phyloP scores from a whole-genome alignment of 2,329 filamentous ascomycete genomes.

The Fusarium sp. region DNA sequence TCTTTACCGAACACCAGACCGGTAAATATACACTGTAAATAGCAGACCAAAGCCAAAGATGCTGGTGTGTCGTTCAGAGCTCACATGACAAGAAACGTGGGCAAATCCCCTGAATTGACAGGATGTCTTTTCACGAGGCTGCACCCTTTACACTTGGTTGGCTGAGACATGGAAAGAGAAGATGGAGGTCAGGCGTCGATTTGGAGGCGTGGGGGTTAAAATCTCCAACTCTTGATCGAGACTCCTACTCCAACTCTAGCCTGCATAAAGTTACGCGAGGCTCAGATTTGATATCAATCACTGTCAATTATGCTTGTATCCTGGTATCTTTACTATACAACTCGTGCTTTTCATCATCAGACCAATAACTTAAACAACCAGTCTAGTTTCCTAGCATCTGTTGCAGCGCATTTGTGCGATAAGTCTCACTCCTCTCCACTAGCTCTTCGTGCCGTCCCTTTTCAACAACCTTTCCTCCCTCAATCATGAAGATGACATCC shows the following conservation, averaged over 20 bases:
- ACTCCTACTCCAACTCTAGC: neutral
- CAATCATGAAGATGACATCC: constrained; percentile 70
- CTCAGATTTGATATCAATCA: neutral
- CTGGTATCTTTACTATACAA: neutral
- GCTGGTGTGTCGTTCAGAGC: constrained; percentile 16
- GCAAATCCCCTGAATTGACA: constrained; percentile 44
- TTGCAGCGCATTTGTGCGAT: constrained; percentile 65
- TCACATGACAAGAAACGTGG: constrained; percentile 40
- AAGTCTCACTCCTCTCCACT: constrained; percentile 65
- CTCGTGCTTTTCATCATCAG: neutral
- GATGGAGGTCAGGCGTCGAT: constrained; percentile 27
- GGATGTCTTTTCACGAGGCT: constrained; percentile 27
- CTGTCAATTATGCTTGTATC: neutral
- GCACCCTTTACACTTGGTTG: constrained; percentile 22
- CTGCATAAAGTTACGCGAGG: neutral
- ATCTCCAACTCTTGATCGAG: constrained; percentile 6
- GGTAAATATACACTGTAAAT: neutral
- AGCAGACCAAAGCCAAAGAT: neutral
- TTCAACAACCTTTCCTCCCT: constrained; percentile 66
- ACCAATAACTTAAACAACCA: neutral
- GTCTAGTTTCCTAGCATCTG: constrained; percentile 58
- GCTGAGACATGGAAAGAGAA: constrained; percentile 33
- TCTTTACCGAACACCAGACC: neutral
- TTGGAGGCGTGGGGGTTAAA: constrained; percentile 21
- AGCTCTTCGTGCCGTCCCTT: constrained; percentile 67